Percentiles rank a stretch among this genome's conserved stretches.
These are phyloP conservation scores for Farysia itapuensis DNA, from an alignment of 1,284 basidiomycete genomes.

Conservation along the genomic window DNA sequence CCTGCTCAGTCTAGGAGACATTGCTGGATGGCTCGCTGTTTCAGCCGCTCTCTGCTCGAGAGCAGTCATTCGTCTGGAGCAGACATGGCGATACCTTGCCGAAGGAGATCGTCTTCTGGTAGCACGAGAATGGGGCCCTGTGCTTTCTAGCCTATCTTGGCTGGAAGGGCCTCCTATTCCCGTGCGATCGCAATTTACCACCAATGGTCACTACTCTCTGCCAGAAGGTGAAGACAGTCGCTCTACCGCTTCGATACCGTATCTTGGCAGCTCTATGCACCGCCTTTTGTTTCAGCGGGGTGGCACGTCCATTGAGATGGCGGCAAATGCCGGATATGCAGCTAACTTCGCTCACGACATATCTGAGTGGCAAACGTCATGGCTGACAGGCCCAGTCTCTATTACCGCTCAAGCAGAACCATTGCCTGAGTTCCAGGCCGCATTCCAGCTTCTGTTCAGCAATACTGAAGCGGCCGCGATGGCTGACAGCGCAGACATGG, in stretches of 20 bases:
- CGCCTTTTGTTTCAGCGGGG: slow-evolving; percentile 1
- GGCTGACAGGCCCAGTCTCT: slow-evolving; percentile 3
- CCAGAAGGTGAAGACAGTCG: slow-evolving; percentile 6
- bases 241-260: slow-evolving; percentile 20
- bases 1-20: slow-evolving; percentile 38
- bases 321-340: slow-evolving; percentile 10
- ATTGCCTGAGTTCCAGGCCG: slow-evolving; percentile 35
- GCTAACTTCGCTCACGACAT: slow-evolving; percentile 2
- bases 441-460: slow-evolving; percentile 31
- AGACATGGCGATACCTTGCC: slow-evolving; percentile 52
- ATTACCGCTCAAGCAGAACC: slow-evolving; percentile 15
- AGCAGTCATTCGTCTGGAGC: slow-evolving; percentile 48
- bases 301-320: slow-evolving; percentile 1
- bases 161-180: slow-evolving; percentile 32
- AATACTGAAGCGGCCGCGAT: not conserved
- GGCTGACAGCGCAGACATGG: slow-evolving; percentile 17
- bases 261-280: slow-evolving; percentile 36
- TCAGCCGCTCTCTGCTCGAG: slow-evolving; percentile 54
- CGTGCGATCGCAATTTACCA: slow-evolving; percentile 23
- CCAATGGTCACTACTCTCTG: slow-evolving; percentile 8
- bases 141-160: slow-evolving; percentile 51
- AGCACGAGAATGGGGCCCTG: slow-evolving; percentile 43
- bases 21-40: slow-evolving; percentile 54
- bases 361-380: slow-evolving; percentile 17
- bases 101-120: slow-evolving; percentile 41